These are phyloP conservation scores for Eimeria nieschulzi DNA, from an alignment of 169 alveolate genomes.

Conservation along the genomic window DNA sequence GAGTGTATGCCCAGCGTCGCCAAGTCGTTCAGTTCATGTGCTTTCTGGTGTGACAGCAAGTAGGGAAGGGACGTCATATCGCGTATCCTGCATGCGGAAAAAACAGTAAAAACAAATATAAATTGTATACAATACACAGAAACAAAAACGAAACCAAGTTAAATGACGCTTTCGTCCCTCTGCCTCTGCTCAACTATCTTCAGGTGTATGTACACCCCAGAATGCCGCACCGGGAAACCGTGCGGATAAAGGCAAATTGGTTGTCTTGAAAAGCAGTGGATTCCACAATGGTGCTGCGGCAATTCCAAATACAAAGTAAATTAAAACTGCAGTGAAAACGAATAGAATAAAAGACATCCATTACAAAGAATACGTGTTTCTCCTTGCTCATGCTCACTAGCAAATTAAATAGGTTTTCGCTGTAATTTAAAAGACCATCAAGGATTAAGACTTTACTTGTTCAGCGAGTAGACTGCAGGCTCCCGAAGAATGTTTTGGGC, in stretches of 20 bases:
- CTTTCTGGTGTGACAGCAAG: conserved; percentile 3
- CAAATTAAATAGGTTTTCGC: too few species aligned
- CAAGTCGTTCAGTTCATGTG: conserved; percentile 22
- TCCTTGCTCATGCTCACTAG: too few species aligned
- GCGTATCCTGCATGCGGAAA: neutral
- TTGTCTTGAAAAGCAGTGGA: conserved; percentile 42
- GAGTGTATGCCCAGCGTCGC: neutral
- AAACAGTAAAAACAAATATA: neutral
- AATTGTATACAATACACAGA: neutral
- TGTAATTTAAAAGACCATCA: too few species aligned
- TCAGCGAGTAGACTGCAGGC: conserved; percentile 1
- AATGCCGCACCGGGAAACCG: conserved; percentile 60
- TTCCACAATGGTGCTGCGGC: neutral
- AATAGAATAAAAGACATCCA: too few species aligned
- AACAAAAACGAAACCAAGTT: neutral
- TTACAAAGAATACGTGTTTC: too few species aligned
- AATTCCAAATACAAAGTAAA: too few species aligned
- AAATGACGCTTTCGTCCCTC: neutral
- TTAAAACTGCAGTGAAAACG: too few species aligned
- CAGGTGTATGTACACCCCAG: conserved; percentile 19
- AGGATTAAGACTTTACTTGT: neutral
- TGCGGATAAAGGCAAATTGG: conserved; percentile 57
- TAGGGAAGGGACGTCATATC: conserved; percentile 32
- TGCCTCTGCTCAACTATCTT: neutral
- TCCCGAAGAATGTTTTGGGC: neutral